phyloP scores from a whole-genome alignment of 2,329 filamentous ascomycete genomes.

The Fusarium pininemorale region DNA sequence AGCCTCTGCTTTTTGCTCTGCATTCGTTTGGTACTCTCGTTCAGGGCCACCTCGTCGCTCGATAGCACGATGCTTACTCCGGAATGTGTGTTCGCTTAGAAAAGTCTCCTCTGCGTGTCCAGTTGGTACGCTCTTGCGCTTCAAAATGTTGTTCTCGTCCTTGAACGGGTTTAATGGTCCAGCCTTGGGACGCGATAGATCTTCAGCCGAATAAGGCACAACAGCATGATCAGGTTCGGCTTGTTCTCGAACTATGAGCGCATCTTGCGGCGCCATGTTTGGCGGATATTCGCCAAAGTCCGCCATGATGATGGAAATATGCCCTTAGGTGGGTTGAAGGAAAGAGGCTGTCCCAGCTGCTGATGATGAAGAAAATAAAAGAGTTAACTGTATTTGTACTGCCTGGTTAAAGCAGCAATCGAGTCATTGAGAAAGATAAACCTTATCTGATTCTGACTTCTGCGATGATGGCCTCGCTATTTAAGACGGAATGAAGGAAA shows the following conservation, averaged over 20 bases:
- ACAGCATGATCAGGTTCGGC: conserved; percentile 67
- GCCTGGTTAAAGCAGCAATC: not conserved
- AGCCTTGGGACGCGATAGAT: conserved; percentile 70
- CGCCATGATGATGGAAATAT: conserved; percentile 56
- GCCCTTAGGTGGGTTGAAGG: not conserved
- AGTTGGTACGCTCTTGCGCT: conserved; percentile 84
- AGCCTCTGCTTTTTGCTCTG: conserved; percentile 74
- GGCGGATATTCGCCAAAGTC: conserved; percentile 72
- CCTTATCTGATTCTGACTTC: not conserved
- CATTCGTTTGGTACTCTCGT: conserved; percentile 63
- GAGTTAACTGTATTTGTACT: not conserved
- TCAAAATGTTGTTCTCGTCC: conserved; percentile 66
- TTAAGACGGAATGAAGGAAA: not conserved
- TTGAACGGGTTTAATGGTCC: conserved; percentile 82
- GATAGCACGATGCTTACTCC: conserved; percentile 84
- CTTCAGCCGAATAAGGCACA: conserved; percentile 74
- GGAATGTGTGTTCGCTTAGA: conserved; percentile 91
- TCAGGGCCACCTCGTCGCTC: conserved; percentile 71
- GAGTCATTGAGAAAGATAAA: not conserved
- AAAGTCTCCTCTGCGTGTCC: conserved; percentile 88
- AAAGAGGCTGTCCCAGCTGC: not conserved
- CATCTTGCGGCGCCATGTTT: conserved; percentile 72
- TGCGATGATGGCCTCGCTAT: not conserved
- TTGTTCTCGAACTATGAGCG: conserved; percentile 66
- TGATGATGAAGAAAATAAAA: not conserved